Conservation (phyloP, 2,329 filamentous ascomycete species). For the Sclerotinia glacialis region DNA sequence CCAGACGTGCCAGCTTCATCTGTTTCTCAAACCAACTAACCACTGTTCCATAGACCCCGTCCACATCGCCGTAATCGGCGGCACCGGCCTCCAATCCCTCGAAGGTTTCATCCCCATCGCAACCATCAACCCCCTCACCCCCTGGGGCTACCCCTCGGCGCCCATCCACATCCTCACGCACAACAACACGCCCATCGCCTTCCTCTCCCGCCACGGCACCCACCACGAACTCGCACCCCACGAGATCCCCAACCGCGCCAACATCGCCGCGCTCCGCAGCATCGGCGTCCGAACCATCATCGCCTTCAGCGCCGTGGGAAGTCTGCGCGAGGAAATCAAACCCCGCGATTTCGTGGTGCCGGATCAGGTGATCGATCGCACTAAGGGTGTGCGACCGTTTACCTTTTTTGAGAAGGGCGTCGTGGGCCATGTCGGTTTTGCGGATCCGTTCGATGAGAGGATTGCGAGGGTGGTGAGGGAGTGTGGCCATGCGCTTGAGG, state of each 20-base stretch:
- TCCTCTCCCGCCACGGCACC: conserved; percentile 86
- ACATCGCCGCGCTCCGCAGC: conserved; percentile 92
- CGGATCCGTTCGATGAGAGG: conserved; percentile 84
- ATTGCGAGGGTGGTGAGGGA: conserved; percentile 73
- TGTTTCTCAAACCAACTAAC: background rate
- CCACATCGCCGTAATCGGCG: conserved; percentile 86
- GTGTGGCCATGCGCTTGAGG: conserved; percentile 73
- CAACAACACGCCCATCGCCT: conserved; percentile 77
- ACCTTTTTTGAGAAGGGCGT: conserved; percentile 94
- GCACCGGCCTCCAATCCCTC: conserved; percentile 86
- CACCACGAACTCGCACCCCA: conserved; percentile 90
- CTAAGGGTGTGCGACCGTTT: conserved; percentile 84
- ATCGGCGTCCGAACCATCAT: conserved; percentile 89
- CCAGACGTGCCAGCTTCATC: background rate
- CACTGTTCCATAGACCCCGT: conserved; percentile 56
- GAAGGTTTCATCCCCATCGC: conserved; percentile 84
- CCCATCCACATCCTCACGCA: conserved; percentile 87
- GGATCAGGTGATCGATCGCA: conserved; percentile 95
- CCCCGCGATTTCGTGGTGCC: conserved; percentile 96
- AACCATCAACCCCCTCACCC: conserved; percentile 71
- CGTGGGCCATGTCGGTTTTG: conserved; percentile 92
- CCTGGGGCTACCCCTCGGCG: conserved; percentile 78
- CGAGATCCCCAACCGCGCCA: conserved; percentile 91
- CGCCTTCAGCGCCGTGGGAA: conserved; percentile 93
- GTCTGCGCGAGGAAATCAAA: conserved; percentile 85